Conservation (phyloP, 805 yeast species). For the Wickerhamiella cacticola region DNA sequence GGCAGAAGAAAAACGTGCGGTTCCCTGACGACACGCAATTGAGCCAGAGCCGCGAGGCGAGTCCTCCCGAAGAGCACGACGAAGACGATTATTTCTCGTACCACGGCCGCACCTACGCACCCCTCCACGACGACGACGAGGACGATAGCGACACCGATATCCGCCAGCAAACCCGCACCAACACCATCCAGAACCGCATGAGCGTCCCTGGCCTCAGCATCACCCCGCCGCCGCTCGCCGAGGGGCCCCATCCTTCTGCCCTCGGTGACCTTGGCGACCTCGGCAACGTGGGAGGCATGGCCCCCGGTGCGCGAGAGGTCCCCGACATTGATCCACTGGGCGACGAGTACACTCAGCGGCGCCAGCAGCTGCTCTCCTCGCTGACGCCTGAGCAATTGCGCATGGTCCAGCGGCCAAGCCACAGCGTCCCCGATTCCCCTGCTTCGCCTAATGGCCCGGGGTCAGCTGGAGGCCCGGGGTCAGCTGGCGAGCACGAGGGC, state of each 20-base stretch:
- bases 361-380: constrained; percentile 16
- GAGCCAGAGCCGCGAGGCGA: constrained; percentile 6
- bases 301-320: constrained; percentile 26
- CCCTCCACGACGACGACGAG: constrained; percentile 4
- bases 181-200: constrained; percentile 6
- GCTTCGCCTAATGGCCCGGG: neutral
- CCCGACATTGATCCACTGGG: constrained; percentile 18
- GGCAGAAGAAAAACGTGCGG: constrained; percentile 7
- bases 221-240: constrained; percentile 7
- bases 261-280: constrained; percentile 7
- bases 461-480: neutral
- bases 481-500: neutral
- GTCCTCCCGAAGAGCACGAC: neutral
- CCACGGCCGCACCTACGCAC: neutral
- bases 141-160: constrained; percentile 3
- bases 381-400: constrained; percentile 1
- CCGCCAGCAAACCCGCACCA: constrained; percentile 3
- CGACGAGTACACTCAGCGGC: constrained; percentile 20
- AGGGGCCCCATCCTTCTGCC: neutral
- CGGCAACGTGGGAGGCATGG: constrained; percentile 24
- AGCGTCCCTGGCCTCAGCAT: constrained; percentile 8
- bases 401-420: neutral
- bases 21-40: constrained; percentile 6
- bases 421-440: constrained; percentile 5
- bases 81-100: constrained; percentile 1